Percentiles rank a stretch among this genome's conserved stretches.
phyloP scores from a whole-genome alignment of 345 rosid species.

The Crucihimalaya himalaica region DNA sequence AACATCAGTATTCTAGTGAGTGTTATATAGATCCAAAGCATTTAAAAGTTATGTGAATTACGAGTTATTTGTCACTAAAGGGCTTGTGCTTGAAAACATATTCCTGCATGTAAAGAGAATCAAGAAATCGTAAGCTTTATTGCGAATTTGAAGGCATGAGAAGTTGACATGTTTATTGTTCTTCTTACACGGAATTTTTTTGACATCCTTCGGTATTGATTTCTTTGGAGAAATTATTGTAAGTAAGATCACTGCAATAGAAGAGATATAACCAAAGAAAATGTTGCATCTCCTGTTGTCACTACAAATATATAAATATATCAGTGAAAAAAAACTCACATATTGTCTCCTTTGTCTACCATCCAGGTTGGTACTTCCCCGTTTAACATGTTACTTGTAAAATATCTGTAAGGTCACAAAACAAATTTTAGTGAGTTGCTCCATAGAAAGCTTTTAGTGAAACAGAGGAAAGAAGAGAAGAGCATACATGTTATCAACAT shows the following conservation, averaged over 20 bases:
- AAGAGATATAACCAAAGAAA: not conserved
- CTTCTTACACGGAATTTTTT: conserved; percentile 43
- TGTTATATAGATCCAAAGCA: conserved; percentile 3
- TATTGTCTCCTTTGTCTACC: conserved; percentile 40
- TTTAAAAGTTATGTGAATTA: conserved; percentile 27
- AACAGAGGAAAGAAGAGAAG: conserved; percentile 14
- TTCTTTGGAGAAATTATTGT: conserved; percentile 55
- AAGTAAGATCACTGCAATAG: conserved; percentile 65
- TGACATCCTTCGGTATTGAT: conserved; percentile 41
- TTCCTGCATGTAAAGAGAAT: conserved; percentile 39
- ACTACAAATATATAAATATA: not conserved
- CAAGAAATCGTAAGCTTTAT: conserved; percentile 19
- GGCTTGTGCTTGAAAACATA: conserved; percentile 59
- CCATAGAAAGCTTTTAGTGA: not conserved
- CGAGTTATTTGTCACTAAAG: conserved; percentile 44
- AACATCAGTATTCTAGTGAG: conserved; percentile 8
- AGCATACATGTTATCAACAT: conserved; percentile 29
- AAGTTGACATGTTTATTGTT: conserved; percentile 5
- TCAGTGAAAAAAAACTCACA: conserved; percentile 42
- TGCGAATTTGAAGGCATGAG: conserved; percentile 6
- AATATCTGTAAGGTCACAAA: conserved; percentile 32
- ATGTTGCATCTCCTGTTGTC: not conserved
- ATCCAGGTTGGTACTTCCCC: conserved; percentile 57
- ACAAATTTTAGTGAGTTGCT: not conserved
- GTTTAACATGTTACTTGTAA: conserved; percentile 50